Base-by-base conservation (phyloP, 805 yeast genomes). In the Kodamaea restingae region DNA sequence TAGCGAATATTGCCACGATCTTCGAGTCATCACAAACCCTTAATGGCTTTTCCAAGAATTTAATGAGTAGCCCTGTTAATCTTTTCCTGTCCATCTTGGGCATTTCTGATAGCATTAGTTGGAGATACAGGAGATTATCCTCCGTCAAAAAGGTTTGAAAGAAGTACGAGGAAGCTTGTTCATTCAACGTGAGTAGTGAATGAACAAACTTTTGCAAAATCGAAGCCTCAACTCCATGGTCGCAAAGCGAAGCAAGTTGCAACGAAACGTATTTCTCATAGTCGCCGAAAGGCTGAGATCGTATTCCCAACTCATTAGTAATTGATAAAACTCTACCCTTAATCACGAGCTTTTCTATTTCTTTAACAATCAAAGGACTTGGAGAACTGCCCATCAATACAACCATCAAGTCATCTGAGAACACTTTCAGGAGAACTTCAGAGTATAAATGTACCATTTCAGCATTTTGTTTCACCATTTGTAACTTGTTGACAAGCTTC, bases 271-370 rank as follows among this genome's bases (percentile, higher is more conserved):
- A 64, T 0, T 32, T 39, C 15, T 48, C 41, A 41, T 61, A 62
- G 4, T 49, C 41, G 10, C 48, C 27, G 59, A 36, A 28, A 47
- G 43, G 12, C 14, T 22, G 35, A 45, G 46, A 7, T 39, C 37
- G 14, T 36, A 34, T 21, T 38, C 35, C 18, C 35, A 49, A 45
- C 40, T 65, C 70, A 24, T 52, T 54, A 11, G 56, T 43, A 10
- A 57, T 37, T 1, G 63, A 40, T 32, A 52, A 60, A 8, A 48
- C 36, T 33, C 48, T 54, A 0, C 72, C 72, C 32, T 54, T 63
- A 44, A 60, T 67, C 7, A 68, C n/a, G 4, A 67, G 46, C 36
- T 61, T 61, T 35, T 65, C 71, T n/a, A 63, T 42, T 40, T 67
- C 72, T 32, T 55, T 56, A 7, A 43, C 24, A 22, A 54, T 55